Evolutionary conservation across 2,329 filamentous ascomycete genomes (phyloP).

Genomic region (Coleophoma cylindrospora): DNA sequence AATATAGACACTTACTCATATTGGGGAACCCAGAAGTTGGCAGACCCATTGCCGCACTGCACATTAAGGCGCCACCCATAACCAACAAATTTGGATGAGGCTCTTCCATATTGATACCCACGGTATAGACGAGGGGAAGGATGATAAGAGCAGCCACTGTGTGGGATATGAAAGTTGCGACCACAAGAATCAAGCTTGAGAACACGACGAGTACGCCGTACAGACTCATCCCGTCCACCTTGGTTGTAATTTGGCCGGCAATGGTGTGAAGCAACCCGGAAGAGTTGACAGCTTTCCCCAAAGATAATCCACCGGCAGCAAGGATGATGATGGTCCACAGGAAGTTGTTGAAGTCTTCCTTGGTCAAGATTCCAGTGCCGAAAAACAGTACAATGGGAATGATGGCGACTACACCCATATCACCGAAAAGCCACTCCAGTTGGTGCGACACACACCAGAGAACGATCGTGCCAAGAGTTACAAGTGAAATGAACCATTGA

Average conservation of each 20-base stretch:
- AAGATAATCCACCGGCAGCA: constrained; percentile 83
- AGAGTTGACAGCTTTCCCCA: constrained; percentile 91
- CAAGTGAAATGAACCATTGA: constrained; percentile 86
- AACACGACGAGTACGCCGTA: constrained; percentile 89
- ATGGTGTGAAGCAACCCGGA: constrained; percentile 90
- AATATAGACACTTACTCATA: constrained; percentile 76
- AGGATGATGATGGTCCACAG: constrained; percentile 99
- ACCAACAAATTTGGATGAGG: constrained; percentile 93
- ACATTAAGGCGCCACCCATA: constrained; percentile 95
- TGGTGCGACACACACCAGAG: constrained; percentile 93
- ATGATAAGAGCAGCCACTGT: constrained; percentile 96
- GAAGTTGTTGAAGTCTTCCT: constrained; percentile 99
- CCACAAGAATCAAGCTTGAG: constrained; percentile 75
- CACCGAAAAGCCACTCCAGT: constrained; percentile 81
- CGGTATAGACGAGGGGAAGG: constrained; percentile 80
- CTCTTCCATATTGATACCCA: constrained; percentile 79
- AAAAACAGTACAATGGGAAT: constrained; percentile 96
- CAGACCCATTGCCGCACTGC: constrained; percentile 93
- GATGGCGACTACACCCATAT: constrained; percentile 98
- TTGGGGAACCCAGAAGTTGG: constrained; percentile 97
- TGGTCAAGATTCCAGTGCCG: constrained; percentile 90
- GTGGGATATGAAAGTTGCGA: constrained; percentile 96
- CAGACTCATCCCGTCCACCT: constrained; percentile 72
- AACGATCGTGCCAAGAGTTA: constrained; percentile 78
- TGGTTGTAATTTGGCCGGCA: constrained; percentile 67